Conservation (phyloP, 495 filamentous ascomycete genomes). For the Amniculicola lignicola region DNA sequence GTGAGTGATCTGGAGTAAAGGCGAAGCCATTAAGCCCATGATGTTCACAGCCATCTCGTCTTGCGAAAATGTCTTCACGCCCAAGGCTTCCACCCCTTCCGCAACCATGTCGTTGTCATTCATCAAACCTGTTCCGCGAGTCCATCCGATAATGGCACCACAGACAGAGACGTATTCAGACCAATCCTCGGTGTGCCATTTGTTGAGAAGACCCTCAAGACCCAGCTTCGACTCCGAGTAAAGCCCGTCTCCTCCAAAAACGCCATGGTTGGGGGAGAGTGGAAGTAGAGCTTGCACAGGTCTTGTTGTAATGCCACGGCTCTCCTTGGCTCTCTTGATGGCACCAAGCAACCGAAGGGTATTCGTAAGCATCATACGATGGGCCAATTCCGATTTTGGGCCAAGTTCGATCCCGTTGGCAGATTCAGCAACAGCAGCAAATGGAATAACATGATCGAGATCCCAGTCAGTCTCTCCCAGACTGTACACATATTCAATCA, state of each 20-base stretch:
- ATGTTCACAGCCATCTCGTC: constrained; percentile 98
- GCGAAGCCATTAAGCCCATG: constrained; percentile 87
- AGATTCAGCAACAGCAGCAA: constrained; percentile 92
- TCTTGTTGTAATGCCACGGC: constrained; percentile 81
- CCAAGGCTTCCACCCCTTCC: constrained; percentile 87
- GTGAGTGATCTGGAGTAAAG: constrained; percentile 89
- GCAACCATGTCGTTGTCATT: constrained; percentile 93
- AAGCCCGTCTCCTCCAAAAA: constrained; percentile 92
- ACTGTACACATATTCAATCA: constrained; percentile 94
- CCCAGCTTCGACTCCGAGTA: constrained; percentile 98
- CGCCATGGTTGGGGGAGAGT: constrained; percentile 93
- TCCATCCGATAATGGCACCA: constrained; percentile 97
- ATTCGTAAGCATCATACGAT: constrained; percentile 98
- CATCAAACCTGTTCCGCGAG: constrained; percentile 94
- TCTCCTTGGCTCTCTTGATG: constrained; percentile 81
- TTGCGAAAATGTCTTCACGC: constrained; percentile 97
- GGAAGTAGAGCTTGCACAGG: constrained; percentile 93
- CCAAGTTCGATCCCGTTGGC: constrained; percentile 96
- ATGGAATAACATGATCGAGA: constrained; percentile 88
- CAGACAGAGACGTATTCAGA: constrained; percentile 94
- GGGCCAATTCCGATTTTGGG: constrained; percentile 93
- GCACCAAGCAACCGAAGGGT: constrained; percentile 80
- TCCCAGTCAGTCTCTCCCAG: constrained; percentile 94
- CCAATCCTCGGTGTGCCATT: constrained; percentile 96
- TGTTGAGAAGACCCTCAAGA: constrained; percentile 92